Evolutionary conservation across 305 asterid species (phyloP).

Genomic region (Fraxinus angustifolia): DNA sequence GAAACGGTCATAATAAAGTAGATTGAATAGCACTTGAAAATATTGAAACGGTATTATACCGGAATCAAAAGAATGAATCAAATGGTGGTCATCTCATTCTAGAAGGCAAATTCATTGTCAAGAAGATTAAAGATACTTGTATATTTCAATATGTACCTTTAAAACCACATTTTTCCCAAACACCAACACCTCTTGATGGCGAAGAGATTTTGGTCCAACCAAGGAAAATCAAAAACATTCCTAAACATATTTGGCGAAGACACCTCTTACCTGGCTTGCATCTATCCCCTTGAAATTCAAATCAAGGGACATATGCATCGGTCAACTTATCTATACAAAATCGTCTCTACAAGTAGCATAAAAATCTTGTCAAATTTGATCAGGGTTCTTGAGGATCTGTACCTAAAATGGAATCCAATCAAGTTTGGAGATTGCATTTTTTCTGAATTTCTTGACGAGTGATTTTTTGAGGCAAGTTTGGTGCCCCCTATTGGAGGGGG

Average conservation of each 20-base stretch:
- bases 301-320: background rate
- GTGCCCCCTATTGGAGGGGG: too few species aligned
- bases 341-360: background rate
- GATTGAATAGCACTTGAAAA: background rate
- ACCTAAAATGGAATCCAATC: background rate
- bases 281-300: background rate
- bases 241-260: background rate
- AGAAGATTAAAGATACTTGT: background rate
- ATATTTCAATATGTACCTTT: background rate
- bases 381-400: background rate
- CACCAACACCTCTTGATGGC: background rate
- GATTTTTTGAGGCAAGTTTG: background rate
- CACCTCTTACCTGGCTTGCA: background rate
- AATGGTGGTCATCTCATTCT: background rate
- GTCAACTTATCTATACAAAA: background rate
- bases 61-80: background rate
- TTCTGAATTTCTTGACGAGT: background rate
- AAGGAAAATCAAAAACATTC: background rate
- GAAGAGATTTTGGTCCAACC: background rate
- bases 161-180: background rate
- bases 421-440: background rate
- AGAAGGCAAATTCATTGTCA: background rate
- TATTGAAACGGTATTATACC: background rate
- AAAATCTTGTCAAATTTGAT: background rate
- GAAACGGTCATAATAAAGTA: too few species aligned